Evolutionary conservation across 1,284 basidiomycete species (phyloP), one percentile per base, ranked within the genome.

Genomic region (Exsudoporus floridanus): DNA sequence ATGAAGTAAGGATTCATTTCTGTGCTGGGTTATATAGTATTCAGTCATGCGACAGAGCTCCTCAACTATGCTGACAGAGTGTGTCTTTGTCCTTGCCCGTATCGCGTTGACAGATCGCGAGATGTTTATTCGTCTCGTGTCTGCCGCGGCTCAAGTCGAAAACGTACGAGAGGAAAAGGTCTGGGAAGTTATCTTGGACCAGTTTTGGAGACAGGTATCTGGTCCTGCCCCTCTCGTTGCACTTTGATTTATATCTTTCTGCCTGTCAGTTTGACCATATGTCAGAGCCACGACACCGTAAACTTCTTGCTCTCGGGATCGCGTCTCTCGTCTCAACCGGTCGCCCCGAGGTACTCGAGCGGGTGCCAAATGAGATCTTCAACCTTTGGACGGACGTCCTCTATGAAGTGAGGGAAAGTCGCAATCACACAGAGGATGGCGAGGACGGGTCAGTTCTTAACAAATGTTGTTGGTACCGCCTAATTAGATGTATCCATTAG

Each of bases 331-430:
- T 90, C 38, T 80, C 89, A 1, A 86, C 88, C 0, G 84, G 81
- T 33, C 77, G 79, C 23, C 77, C 77, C 5, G 85, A 89, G 58
- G 83, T 90, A n/a, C 77, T 92, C 18, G 74, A 81, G 40, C 78
- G 88, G 33, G 73, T 92, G 21, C 77, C 81, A 13, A 79, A 77
- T 6, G 90, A 92, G 61, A 82, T 90, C 57, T 91, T 92, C 72
- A 94, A 94, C 65, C 75, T 95, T 38, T 95, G 92, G 90, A 74
- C 92, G 43, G 93, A 95, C 62, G 92, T 94, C 5, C 87, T 95
- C 39, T 89, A 87, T 12, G 93, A 95, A 67, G 77, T 94, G 50
- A 89, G 84, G 63, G 90, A 94, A 68, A 83, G 83, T 1, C 72
- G 49, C 42, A 68, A 79, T 50, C 65, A 68, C 54, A 69, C 68